phyloP scores from a whole-genome alignment of 2,329 filamentous ascomycete genomes.

The Cladophialophora immunda region DNA sequence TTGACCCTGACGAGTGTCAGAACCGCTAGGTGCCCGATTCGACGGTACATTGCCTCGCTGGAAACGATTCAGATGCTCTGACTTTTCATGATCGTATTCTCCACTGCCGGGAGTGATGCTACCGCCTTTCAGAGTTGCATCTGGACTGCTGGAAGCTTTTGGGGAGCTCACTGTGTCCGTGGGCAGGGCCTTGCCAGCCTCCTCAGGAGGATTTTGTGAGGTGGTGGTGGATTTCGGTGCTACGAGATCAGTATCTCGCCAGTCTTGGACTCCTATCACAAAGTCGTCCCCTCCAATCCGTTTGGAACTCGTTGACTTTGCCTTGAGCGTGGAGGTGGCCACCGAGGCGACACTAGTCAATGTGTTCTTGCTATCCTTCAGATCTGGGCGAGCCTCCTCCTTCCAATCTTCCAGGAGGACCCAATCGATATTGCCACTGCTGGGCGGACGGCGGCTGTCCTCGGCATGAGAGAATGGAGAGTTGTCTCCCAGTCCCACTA shows the following conservation, averaged over 20 bases:
- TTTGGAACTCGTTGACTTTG: slow-evolving; percentile 41
- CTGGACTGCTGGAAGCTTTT: slow-evolving; percentile 40
- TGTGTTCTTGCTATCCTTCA: slow-evolving; percentile 38
- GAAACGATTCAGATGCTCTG: slow-evolving; percentile 26
- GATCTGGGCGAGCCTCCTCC: slow-evolving; percentile 52
- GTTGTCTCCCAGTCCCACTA: slow-evolving; percentile 52
- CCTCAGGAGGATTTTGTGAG: slow-evolving; percentile 21
- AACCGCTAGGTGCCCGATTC: slow-evolving; percentile 11
- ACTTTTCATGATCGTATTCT: slow-evolving; percentile 65
- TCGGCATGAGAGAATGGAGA: slow-evolving; percentile 44
- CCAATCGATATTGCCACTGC: slow-evolving; percentile 79
- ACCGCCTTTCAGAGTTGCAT: slow-evolving; percentile 63
- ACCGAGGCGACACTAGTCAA: slow-evolving; percentile 31
- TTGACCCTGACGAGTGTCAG: slow-evolving; percentile 4
- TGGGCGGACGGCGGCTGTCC: slow-evolving; percentile 72
- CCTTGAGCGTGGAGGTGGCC: slow-evolving; percentile 40
- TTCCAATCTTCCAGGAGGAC: slow-evolving; percentile 73
- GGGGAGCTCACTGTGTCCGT: slow-evolving; percentile 38
- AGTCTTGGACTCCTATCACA: slow-evolving; percentile 85
- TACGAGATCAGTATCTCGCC: slow-evolving; percentile 80
- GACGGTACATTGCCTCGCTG: slow-evolving; percentile 22
- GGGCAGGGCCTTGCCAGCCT: slow-evolving; percentile 28
- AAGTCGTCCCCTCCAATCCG: slow-evolving; percentile 66
- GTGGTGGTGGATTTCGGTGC: slow-evolving; percentile 47
- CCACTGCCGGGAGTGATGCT: slow-evolving; percentile 77